Evolutionary conservation across 192 early-diverging fungal genomes (phyloP).

Genomic region (Coemansia sp.): DNA sequence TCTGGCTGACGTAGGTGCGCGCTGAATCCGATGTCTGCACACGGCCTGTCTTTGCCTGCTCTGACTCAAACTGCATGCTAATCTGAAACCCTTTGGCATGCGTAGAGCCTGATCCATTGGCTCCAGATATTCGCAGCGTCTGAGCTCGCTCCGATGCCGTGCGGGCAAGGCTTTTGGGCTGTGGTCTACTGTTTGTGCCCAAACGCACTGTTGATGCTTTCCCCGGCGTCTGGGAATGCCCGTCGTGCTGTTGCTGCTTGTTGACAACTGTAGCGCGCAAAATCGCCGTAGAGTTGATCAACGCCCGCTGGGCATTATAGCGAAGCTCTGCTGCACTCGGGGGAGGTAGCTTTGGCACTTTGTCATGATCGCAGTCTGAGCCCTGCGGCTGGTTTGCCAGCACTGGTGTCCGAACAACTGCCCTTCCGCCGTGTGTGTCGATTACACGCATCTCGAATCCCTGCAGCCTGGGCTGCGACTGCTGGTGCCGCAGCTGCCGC

Average conservation of each 20-base stretch:
- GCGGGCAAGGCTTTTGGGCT: conserved; percentile 9
- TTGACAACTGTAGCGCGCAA: conserved; percentile 14
- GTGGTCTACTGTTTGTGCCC: background rate
- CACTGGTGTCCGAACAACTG: conserved; percentile 37
- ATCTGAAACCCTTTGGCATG: conserved; percentile 24
- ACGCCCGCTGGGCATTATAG: conserved; percentile 48
- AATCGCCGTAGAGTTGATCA: conserved; percentile 37
- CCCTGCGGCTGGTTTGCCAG: conserved; percentile 12
- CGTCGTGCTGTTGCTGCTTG: conserved; percentile 2
- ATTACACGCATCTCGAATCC: conserved; percentile 49
- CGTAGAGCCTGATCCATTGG: background rate
- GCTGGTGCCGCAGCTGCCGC: conserved; percentile 6
- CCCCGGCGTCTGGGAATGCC: background rate
- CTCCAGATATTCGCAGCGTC: conserved; percentile 6
- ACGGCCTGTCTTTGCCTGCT: background rate
- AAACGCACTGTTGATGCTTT: conserved; percentile 15
- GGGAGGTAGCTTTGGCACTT: conserved; percentile 30
- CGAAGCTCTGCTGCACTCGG: conserved; percentile 40
- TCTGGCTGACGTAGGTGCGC: conserved; percentile 1
- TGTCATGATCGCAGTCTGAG: background rate
- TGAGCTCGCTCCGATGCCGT: conserved; percentile 12
- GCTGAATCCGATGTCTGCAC: background rate
- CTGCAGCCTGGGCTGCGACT: conserved; percentile 30
- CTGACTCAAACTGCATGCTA: conserved; percentile 28
- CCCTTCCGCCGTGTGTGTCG: conserved; percentile 40